A percentile compares a stretch with the other conserved stretches of the same genome.
phyloP scores from a whole-genome alignment of 2,329 filamentous ascomycete genomes.

The Cryoendolithus antarcticus region DNA sequence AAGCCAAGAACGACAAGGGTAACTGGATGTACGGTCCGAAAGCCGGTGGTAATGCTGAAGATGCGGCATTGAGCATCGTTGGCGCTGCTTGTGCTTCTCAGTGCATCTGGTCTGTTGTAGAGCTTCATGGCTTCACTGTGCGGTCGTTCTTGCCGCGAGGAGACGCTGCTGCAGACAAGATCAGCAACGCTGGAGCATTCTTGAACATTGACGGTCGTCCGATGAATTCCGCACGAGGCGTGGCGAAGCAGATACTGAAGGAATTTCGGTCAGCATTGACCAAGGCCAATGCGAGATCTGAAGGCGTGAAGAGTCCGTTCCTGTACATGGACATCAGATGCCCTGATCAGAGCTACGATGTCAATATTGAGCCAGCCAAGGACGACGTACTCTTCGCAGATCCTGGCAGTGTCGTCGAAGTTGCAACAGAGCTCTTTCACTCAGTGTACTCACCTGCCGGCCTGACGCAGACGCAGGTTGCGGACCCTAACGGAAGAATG shows the following conservation, averaged over 20 bases:
- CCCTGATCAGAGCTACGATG: conserved; percentile 52
- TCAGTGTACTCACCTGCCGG: conserved; percentile 10
- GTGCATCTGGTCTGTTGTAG: conserved; percentile 34
- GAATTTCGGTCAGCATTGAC: conserved; percentile 42
- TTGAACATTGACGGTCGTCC: conserved; percentile 59
- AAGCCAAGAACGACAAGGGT: conserved; percentile 36
- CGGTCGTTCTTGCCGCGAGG: conserved; percentile 47
- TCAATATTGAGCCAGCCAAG: conserved; percentile 60
- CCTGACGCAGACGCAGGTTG: neutral
- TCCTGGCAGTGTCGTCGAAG: conserved; percentile 33
- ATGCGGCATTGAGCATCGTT: conserved; percentile 50
- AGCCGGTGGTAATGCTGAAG: conserved; percentile 36
- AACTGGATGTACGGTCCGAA: conserved; percentile 54
- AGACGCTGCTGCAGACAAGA: conserved; percentile 29
- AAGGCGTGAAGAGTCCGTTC: conserved; percentile 42
- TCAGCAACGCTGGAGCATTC: conserved; percentile 38
- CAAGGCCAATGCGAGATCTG: conserved; percentile 13
- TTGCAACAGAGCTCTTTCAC: conserved; percentile 34
- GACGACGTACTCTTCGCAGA: conserved; percentile 58
- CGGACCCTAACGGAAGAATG: too few relatives aligned
- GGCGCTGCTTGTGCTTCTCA: conserved; percentile 44
- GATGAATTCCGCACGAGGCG: conserved; percentile 42
- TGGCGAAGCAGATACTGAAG: conserved; percentile 45
- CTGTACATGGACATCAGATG: conserved; percentile 53
- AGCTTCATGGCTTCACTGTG: conserved; percentile 34